Base-by-base conservation (phyloP, 2,329 filamentous ascomycete genomes). In the Aureobasidium sp. region DNA sequence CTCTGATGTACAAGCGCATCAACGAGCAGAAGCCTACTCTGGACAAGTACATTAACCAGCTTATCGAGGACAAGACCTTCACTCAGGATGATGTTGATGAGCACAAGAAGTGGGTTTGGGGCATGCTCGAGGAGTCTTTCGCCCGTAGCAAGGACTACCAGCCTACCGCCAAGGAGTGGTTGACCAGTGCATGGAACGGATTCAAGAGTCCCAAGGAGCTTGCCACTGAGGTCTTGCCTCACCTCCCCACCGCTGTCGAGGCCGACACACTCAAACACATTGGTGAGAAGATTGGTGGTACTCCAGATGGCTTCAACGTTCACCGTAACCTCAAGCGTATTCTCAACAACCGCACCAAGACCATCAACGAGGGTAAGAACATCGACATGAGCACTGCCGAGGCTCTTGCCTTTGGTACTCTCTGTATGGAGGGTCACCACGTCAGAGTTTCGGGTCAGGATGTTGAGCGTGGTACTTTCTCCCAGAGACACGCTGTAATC, bases 71-170 rank as follows among this genome's bases (percentile, higher is more conserved):
- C 72, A 91, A 92, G 70, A 96, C 90, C 60, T 99, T 99, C 79
- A 96, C 90, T 68, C 93, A 96, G 80, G 92, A 94, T 71, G 94
- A 99, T 73, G 88, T 99, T 64, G 93, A 99, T 63, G 94, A 99
- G 82, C 94, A 99, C 83, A 96, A 96, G 84, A 90, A 95, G 76
- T 99, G 94, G 94, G 94, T 97, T 64, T 99, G 93, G 94, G 90
- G 90, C 65, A 97, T 97, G 92, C 83, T 99, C 63, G 93, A 96
- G 73, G 93, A 97, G 76, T 97, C 92, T 79, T 99, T 97, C 77
- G 84, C 91, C 71, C 92, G 93, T 78, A 96, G 92, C 78, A 97
- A 95, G 79, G 93, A 99, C 71, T 99, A 99, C 78, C 89, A 93
- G 76, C 91, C 94, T 50, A 95, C 90, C 44, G 90, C 92, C 67